Conservation (phyloP, 371 early-diverging fungal species). For the Gilbertella persicaria region DNA sequence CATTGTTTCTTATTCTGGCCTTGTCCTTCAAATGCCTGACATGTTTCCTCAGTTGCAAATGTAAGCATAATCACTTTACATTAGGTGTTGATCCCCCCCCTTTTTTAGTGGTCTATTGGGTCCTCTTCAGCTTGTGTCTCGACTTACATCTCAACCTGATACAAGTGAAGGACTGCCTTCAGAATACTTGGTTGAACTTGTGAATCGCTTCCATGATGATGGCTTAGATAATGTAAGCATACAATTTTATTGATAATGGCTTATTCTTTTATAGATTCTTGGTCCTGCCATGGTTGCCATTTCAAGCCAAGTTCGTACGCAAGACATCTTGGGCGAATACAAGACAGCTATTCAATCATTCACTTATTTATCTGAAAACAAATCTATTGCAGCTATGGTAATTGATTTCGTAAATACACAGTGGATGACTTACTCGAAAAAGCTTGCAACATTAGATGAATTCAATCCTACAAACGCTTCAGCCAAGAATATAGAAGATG, state of each 20-base stretch:
- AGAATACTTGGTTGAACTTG: slow-evolving; percentile 55
- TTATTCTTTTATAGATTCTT: slow-evolving; percentile 44
- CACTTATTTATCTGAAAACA: slow-evolving; percentile 46
- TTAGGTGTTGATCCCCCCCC: slow-evolving; percentile 5
- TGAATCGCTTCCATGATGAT: slow-evolving; percentile 58
- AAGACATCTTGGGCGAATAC: slow-evolving; percentile 61
- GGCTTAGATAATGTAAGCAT: slow-evolving; percentile 57
- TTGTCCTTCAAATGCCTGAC: slow-evolving; percentile 83
- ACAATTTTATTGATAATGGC: too few species aligned
- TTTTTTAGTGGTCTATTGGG: slow-evolving; percentile 31
- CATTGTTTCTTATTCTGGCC: slow-evolving; percentile 82
- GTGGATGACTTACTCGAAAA: too few species aligned
- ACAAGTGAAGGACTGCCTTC: slow-evolving; percentile 46
- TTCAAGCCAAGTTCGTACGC: slow-evolving; percentile 35
- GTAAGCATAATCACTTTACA: slow-evolving; percentile 29
- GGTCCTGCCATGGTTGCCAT: slow-evolving; percentile 54
- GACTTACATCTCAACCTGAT: slow-evolving; percentile 52
- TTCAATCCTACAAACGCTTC: slow-evolving; percentile 62
- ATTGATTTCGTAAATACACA: too few species aligned
- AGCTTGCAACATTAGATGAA: slow-evolving; percentile 55
- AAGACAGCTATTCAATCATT: slow-evolving; percentile 54
- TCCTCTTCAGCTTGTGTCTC: slow-evolving; percentile 48
- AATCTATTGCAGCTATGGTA: slow-evolving; percentile 61
- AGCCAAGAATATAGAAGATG: slow-evolving; percentile 63
- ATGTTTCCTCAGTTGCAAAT: slow-evolving; percentile 82